A percentile compares a stretch with the other conserved stretches of the same genome.
phyloP scores from a whole-genome alignment of 495 filamentous ascomycete species.

The Neurospora tetraspora region DNA sequence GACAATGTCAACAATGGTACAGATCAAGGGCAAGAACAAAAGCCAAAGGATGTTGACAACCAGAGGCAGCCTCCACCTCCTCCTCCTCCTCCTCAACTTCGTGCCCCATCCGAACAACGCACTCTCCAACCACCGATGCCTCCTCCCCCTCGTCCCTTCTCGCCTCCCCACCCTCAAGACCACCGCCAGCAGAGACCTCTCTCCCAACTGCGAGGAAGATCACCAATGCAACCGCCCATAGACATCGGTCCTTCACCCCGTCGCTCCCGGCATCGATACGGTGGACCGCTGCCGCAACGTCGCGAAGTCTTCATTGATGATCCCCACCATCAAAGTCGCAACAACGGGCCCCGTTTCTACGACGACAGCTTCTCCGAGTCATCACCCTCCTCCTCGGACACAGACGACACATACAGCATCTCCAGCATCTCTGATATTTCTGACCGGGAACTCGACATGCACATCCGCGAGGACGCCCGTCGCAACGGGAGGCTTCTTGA shows the following conservation, averaged over 20 bases:
- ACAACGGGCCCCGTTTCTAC: not conserved
- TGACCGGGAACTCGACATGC: constrained; percentile 25
- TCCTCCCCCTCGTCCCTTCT: not conserved
- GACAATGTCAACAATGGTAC: not conserved
- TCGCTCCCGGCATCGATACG: not conserved
- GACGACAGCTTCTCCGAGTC: not conserved
- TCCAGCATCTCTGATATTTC: constrained; percentile 29
- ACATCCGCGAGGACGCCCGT: not conserved
- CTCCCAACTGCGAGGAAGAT: not conserved
- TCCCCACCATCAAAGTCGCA: not conserved
- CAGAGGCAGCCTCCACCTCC: not conserved
- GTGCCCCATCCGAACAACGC: not conserved
- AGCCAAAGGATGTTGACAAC: not conserved
- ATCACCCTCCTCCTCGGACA: not conserved
- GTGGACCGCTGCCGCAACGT: not conserved
- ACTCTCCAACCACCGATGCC: not conserved
- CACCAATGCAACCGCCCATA: not conserved
- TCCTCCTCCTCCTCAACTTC: not conserved
- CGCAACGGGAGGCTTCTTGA: not conserved
- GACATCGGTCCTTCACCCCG: not conserved
- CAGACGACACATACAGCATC: constrained; percentile 20
- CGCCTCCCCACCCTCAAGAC: not conserved
- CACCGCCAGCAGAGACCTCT: not conserved
- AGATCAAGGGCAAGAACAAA: not conserved
- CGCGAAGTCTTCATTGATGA: constrained; percentile 1